phyloP scores from a whole-genome alignment of 768 basidiomycete genomes.

The Lactarius tabidus region DNA sequence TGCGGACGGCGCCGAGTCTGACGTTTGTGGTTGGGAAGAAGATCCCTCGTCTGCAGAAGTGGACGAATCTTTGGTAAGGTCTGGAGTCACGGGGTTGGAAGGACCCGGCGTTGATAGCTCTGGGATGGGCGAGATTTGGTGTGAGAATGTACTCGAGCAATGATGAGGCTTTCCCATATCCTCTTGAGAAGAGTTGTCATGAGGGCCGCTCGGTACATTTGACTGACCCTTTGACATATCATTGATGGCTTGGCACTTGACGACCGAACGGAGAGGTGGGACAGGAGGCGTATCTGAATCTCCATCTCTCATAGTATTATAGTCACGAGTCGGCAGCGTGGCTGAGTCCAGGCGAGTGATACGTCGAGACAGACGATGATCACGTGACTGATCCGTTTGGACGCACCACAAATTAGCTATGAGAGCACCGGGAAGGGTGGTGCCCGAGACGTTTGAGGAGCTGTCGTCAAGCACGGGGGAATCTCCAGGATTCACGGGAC shows the following conservation, averaged over 20 bases:
- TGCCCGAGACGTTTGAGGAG: slow-evolving; percentile 17
- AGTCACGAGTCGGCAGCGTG: slow-evolving; percentile 17
- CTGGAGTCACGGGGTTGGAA: slow-evolving; percentile 14
- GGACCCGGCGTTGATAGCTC: slow-evolving; percentile 5
- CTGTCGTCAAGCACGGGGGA: slow-evolving; percentile 20
- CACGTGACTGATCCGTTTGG: slow-evolving; percentile 8
- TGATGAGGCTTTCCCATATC: neutral
- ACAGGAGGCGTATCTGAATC: slow-evolving; percentile 4
- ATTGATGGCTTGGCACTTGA: neutral
- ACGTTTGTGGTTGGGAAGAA: neutral
- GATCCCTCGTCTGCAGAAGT: slow-evolving; percentile 6
- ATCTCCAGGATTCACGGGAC: neutral
- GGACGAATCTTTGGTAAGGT: slow-evolving; percentile 14
- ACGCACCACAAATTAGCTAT: slow-evolving; percentile 11
- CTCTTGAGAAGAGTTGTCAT: neutral
- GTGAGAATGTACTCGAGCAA: neutral
- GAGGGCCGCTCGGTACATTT: neutral
- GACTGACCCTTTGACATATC: neutral
- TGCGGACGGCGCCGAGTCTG: slow-evolving; percentile 1
- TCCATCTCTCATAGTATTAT: slow-evolving; percentile 5
- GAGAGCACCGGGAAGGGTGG: slow-evolving; percentile 22
- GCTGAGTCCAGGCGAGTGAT: slow-evolving; percentile 25
- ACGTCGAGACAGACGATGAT: slow-evolving; percentile 14
- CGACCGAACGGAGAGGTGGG: neutral
- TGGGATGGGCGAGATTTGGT: slow-evolving; percentile 7